Conservation (phyloP, 2,329 filamentous ascomycete genomes). For the Aspergillus cejpii region DNA sequence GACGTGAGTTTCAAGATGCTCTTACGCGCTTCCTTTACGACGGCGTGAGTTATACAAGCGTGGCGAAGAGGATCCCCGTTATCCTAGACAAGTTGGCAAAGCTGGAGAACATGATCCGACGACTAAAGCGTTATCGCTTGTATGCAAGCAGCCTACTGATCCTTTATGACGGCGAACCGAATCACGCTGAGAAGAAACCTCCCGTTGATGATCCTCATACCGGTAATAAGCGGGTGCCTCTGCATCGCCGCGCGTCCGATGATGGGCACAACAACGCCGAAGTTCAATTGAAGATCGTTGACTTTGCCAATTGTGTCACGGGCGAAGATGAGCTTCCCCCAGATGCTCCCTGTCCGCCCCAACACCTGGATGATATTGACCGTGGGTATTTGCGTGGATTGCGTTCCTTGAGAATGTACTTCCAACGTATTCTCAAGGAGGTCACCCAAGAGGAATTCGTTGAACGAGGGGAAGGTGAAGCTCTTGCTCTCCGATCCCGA, state of each 20-base stretch:
- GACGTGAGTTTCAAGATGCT: slow-evolving; percentile 79
- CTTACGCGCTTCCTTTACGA: slow-evolving; percentile 87
- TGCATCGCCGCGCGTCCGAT: slow-evolving; percentile 27
- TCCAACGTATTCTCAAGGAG: slow-evolving; percentile 78
- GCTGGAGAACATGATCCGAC: slow-evolving; percentile 74
- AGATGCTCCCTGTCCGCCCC: slow-evolving; percentile 66
- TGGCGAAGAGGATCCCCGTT: slow-evolving; percentile 77
- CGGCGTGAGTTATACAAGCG: slow-evolving; percentile 70
- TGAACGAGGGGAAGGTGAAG: slow-evolving; percentile 41
- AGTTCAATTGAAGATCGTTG: slow-evolving; percentile 87
- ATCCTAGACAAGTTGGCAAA: slow-evolving; percentile 77
- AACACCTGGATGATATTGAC: slow-evolving; percentile 73
- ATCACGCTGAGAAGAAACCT: slow-evolving; percentile 18
- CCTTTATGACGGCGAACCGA: slow-evolving; percentile 78
- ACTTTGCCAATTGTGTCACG: slow-evolving; percentile 96
- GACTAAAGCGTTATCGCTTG: slow-evolving; percentile 79
- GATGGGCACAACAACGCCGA: slow-evolving; percentile 36
- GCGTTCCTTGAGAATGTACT: slow-evolving; percentile 71
- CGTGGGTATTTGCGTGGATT: slow-evolving; percentile 83
- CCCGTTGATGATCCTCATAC: slow-evolving; percentile 18
- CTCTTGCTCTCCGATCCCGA: slow-evolving; percentile 33
- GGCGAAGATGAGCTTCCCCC: slow-evolving; percentile 63
- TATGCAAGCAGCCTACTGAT: slow-evolving; percentile 93
- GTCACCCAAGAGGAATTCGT: slow-evolving; percentile 47
- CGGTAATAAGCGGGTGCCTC: slow-evolving; percentile 29